Evolutionary conservation across 2,329 filamentous ascomycete genomes (phyloP).

Genomic region (Penicillium sp.): DNA sequence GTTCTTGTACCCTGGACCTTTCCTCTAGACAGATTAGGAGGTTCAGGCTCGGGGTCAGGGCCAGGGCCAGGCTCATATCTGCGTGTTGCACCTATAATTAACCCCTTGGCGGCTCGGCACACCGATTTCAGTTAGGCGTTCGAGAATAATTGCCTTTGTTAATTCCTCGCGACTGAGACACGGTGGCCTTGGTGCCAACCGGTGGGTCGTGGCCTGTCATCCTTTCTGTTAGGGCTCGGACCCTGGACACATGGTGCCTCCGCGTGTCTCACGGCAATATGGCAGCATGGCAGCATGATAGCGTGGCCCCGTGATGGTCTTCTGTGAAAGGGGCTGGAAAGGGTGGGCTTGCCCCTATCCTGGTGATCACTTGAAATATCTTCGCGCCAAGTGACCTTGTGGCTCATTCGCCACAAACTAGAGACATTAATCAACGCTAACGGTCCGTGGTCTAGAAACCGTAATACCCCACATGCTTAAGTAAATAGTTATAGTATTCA

Average conservation of each 20-base stretch:
- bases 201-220: neutral
- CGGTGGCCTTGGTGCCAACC: neutral
- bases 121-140: neutral
- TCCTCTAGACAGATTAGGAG: neutral
- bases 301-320: neutral
- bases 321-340: neutral
- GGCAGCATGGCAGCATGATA: neutral
- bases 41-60: neutral
- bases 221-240: neutral
- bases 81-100: neutral
- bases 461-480: neutral
- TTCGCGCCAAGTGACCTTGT: neutral
- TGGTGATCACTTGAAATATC: neutral
- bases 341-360: neutral
- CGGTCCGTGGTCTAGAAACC: neutral
- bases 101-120: neutral
- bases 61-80: neutral
- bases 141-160: neutral
- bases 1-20: neutral
- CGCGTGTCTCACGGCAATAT: neutral
- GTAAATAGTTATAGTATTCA: neutral
- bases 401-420: neutral
- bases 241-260: neutral
- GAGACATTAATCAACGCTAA: neutral
- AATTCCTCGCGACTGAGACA: neutral